These are phyloP conservation scores for Aspergillus clavatus DNA, from an alignment of 2,329 filamentous ascomycete genomes.

Conservation along the genomic window DNA sequence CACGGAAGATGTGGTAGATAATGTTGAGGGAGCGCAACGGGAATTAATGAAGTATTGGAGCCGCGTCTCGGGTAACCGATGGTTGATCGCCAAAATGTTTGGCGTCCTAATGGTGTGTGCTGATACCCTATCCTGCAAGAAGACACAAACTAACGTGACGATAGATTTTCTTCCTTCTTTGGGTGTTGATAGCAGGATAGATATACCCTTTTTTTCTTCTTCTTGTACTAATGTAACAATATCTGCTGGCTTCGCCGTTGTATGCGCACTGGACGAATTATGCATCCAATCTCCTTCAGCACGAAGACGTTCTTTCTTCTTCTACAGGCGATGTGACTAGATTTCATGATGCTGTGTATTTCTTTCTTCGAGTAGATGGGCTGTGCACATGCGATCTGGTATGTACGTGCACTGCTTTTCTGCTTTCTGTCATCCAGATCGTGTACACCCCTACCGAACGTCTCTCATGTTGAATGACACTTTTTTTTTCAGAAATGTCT, in stretches of 20 bases:
- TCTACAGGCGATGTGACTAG: constrained; percentile 17
- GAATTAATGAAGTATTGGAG: constrained; percentile 97
- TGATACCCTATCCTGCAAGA: neutral
- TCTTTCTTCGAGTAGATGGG: constrained; percentile 11
- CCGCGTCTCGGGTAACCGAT: constrained; percentile 87
- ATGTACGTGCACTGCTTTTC: neutral
- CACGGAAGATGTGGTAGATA: constrained; percentile 95
- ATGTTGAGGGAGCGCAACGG: constrained; percentile 92
- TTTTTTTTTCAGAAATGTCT: neutral
- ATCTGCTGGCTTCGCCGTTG: constrained; percentile 15
- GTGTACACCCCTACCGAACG: too few relatives aligned
- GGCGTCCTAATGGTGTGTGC: constrained; percentile 70
- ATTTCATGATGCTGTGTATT: constrained; percentile 9
- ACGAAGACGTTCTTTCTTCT: constrained; percentile 3
- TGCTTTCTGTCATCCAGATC: too few relatives aligned
- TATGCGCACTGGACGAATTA: constrained; percentile 13
- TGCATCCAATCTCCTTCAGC: constrained; percentile 17
- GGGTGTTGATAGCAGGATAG: constrained; percentile 58
- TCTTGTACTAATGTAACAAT: constrained; percentile 31
- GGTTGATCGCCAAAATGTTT: constrained; percentile 80
- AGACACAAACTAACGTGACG: neutral
- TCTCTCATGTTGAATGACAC: too few relatives aligned
- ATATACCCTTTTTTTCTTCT: constrained; percentile 13
- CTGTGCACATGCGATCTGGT: constrained; percentile 1
- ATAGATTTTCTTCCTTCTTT: constrained; percentile 73